Percentiles rank a stretch among this genome's conserved stretches.
Evolutionary conservation across 441 rosid genomes (phyloP).

Genomic region (Daphne laureola): DNA sequence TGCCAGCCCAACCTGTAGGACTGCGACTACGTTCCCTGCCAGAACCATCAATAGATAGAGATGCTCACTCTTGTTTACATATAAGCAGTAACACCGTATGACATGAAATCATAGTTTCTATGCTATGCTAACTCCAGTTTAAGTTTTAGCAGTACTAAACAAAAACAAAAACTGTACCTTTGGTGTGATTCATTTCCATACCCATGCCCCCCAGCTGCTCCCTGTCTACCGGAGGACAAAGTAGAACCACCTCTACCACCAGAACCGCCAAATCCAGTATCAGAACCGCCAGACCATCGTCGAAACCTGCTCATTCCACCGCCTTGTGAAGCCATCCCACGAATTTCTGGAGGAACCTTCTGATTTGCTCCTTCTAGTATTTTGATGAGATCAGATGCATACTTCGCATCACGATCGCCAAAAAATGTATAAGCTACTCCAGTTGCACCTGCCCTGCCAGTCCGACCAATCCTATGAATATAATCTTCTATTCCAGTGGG

Average conservation of each 20-base stretch:
- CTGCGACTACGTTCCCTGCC: too few species aligned
- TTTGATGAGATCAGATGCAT: slow-evolving; percentile 85
- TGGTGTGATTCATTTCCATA: slow-evolving; percentile 38
- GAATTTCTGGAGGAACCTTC: slow-evolving; percentile 76
- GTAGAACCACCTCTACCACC: slow-evolving; percentile 46
- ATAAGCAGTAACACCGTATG: too few species aligned
- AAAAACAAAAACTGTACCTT: slow-evolving; percentile 33
- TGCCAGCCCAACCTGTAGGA: too few species aligned
- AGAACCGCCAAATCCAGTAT: slow-evolving; percentile 47
- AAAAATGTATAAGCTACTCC: slow-evolving; percentile 85
- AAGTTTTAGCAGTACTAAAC: not conserved
- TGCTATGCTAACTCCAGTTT: too few species aligned
- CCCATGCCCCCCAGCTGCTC: slow-evolving; percentile 43
- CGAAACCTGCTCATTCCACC: slow-evolving; percentile 62
- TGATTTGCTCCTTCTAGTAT: slow-evolving; percentile 93
- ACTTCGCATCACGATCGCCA: slow-evolving; percentile 84
- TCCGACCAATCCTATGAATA: slow-evolving; percentile 98
- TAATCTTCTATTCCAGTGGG: slow-evolving; percentile 98
- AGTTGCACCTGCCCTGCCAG: slow-evolving; percentile 98
- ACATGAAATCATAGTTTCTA: too few species aligned
- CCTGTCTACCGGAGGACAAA: slow-evolving; percentile 28
- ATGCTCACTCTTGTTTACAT: too few species aligned
- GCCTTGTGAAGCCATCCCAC: slow-evolving; percentile 79
- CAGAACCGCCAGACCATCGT: slow-evolving; percentile 56
- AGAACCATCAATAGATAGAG: too few species aligned